Conservation (phyloP, 768 basidiomycete genomes). For the Leccinum barrowsii region DNA sequence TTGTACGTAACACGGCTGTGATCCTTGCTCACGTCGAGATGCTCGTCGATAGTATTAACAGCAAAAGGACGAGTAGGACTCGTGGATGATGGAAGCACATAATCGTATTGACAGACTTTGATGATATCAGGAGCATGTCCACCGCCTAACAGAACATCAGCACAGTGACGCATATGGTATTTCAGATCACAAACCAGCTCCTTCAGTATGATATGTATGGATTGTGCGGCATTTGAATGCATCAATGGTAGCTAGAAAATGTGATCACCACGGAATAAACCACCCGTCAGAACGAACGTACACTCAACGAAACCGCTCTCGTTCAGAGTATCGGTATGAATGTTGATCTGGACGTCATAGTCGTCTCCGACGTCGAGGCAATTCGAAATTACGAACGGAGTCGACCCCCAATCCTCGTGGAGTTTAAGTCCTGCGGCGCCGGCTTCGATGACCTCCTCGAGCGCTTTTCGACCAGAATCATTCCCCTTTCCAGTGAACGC, state of each 20-base stretch:
- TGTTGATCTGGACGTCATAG: conserved; percentile 92
- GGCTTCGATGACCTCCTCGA: conserved; percentile 79
- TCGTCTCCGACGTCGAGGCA: conserved; percentile 81
- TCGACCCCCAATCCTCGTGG: conserved; percentile 97
- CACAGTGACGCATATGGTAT: background rate
- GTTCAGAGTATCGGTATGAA: conserved; percentile 96
- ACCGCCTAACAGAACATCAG: conserved; percentile 50
- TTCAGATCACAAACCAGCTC: conserved; percentile 59
- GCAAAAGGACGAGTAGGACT: conserved; percentile 95
- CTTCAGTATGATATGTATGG: conserved; percentile 96
- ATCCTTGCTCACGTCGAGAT: conserved; percentile 75
- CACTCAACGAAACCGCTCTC: conserved; percentile 97
- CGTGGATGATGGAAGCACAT: conserved; percentile 94
- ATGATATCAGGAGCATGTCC: conserved; percentile 99
- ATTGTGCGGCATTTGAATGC: conserved; percentile 91
- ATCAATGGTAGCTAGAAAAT: conserved; percentile 66
- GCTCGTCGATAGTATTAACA: conserved; percentile 91
- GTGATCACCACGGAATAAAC: conserved; percentile 6
- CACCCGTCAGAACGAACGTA: conserved; percentile 34
- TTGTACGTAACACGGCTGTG: background rate
- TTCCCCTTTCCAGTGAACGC: conserved; percentile 97
- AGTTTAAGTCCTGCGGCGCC: conserved; percentile 90
- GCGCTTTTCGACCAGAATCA: conserved; percentile 68
- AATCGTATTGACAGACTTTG: conserved; percentile 85
- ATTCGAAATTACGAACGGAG: conserved; percentile 75